Conservation (phyloP, 78 protist genomes). For the Dictyostelium capitatum region DNA sequence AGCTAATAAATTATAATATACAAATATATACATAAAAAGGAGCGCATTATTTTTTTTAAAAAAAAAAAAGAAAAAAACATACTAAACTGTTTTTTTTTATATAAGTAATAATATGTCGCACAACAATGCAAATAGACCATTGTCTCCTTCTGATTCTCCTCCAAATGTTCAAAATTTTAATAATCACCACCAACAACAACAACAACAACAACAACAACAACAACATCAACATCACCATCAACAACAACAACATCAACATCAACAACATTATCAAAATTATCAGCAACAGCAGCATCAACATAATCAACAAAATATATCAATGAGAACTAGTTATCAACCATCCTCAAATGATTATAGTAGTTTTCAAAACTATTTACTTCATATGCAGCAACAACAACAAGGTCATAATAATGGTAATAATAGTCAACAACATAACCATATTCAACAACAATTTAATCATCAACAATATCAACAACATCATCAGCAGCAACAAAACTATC, state of each 20-base stretch:
- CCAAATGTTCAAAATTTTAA: no score
- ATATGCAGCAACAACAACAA: background rate
- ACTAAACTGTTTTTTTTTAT: no score
- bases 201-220: no score
- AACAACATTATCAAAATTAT: background rate
- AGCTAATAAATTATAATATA: no score
- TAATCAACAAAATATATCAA: background rate
- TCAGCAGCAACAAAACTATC: background rate
- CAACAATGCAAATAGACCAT: no score
- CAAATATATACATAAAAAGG: no score
- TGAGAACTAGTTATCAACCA: slow-evolving; percentile 13
- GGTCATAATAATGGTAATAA: background rate
- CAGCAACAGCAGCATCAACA: background rate
- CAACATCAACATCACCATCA: no score
- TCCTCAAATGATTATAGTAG: background rate
- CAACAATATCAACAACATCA: slow-evolving; percentile 3
- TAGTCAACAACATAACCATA: background rate
- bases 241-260: background rate
- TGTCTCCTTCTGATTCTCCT: no score
- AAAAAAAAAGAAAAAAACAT: no score
- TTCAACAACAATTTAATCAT: background rate
- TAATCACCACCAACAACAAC: no score
- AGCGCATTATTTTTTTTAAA: no score
- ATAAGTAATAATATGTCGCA: no score
- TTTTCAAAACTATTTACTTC: background rate